Evolutionary conservation across 768 basidiomycete genomes (phyloP).

Genomic region (Butyriboletus loyo): DNA sequence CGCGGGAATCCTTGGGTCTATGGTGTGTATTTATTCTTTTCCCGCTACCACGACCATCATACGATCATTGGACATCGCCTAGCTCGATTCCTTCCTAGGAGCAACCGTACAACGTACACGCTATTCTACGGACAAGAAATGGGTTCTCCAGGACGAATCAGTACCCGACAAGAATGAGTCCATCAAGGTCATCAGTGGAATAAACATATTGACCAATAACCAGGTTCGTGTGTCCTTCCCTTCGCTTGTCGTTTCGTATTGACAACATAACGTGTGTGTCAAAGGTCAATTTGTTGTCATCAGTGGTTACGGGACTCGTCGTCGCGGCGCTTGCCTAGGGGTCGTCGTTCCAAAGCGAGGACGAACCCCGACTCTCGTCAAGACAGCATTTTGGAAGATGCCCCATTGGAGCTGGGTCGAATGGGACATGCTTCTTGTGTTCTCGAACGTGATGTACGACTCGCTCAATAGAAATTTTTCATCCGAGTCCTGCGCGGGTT

Average conservation of each 20-base stretch:
- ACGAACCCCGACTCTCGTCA: background rate
- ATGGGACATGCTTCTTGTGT: background rate
- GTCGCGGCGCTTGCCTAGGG: slow-evolving; percentile 35
- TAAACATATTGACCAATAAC: slow-evolving; percentile 77
- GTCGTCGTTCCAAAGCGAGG: background rate
- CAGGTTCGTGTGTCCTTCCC: slow-evolving; percentile 48
- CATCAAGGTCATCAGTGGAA: slow-evolving; percentile 58
- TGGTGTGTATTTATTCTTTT: slow-evolving; percentile 44
- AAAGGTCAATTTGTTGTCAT: slow-evolving; percentile 46
- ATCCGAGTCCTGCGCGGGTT: background rate
- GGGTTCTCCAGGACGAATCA: slow-evolving; percentile 60
- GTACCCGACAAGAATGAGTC: slow-evolving; percentile 38
- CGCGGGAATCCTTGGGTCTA: slow-evolving; percentile 75
- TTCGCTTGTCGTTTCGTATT: background rate
- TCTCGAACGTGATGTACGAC: background rate
- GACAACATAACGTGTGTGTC: background rate
- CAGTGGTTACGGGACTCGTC: slow-evolving; percentile 35
- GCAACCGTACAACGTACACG: slow-evolving; percentile 82
- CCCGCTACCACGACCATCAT: background rate
- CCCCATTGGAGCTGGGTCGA: background rate
- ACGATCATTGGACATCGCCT: background rate
- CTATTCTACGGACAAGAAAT: slow-evolving; percentile 59
- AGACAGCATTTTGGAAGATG: background rate
- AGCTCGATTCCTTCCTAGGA: slow-evolving; percentile 86
- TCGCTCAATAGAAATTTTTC: background rate